Base-by-base conservation (phyloP, 129 eudicot species). In the Saussurea involucrata region DNA sequence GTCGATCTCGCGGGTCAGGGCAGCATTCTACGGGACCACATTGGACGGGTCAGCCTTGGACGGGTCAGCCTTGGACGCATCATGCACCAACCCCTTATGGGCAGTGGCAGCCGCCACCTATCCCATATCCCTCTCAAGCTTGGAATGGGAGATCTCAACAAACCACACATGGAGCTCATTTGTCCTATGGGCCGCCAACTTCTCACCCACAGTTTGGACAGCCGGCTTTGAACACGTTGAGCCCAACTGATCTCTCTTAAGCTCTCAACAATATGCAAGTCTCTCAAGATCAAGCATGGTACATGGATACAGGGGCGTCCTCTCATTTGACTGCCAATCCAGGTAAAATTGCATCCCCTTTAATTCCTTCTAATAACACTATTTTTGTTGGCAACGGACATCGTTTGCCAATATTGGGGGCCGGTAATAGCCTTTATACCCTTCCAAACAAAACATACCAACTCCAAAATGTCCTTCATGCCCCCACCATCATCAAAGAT, bases 361-460 rank as follows among this genome's bases (percentile, higher is more conserved):
- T 17, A 13, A 33, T 18, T 34, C 12, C 24, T 34, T 42, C 63
- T 42, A 42, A 22, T 42, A 42, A 12, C 63, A 22, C 63, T 44
- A 71, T n/a, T 71, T 11, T 44, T 42, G 63, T 71, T 37, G 63
- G 75, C 3, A 71, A 71, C 18, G 63, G 37, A 4, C 63, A 71
- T 4, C 12, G 34, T 42, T 42, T 71, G 63, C 63, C 63, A 25
- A 71, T 71, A 3, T 24, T 4, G 12, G 37, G 75, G 33, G 21
- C 37, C 36, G 63, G 34, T 71, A 25, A 71, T 71, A 27, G 63
- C 36, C 22, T 37, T 42, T 42, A 22, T 24, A 36, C n/a, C n/a
- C n/a, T n/a, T n/a, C n/a, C n/a, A n/a, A n/a, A n/a, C n/a, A n/a
- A n/a, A n/a, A n/a, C n/a, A n/a, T n/a, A n/a, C n/a, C n/a, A n/a